These are phyloP conservation scores for Penicillium sp. DNA, from an alignment of 2,329 filamentous ascomycete genomes.

Conservation along the genomic window DNA sequence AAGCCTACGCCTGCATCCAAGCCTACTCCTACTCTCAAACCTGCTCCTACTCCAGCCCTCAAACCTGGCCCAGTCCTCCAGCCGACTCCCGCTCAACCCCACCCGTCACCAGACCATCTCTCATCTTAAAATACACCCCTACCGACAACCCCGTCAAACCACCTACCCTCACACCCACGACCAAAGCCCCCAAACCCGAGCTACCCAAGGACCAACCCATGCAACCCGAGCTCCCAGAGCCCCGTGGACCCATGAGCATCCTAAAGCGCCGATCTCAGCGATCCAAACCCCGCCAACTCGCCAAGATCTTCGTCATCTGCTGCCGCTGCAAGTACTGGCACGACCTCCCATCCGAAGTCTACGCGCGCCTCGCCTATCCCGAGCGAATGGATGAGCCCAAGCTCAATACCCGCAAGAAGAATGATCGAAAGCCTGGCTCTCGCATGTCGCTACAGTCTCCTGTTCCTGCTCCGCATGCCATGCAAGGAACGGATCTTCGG, in stretches of 20 bases:
- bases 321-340: conserved; percentile 48
- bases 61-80: not conserved
- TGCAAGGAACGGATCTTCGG: conserved; percentile 5
- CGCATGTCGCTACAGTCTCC: not conserved
- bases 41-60: not conserved
- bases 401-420: conserved; percentile 1
- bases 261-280: conserved; percentile 17
- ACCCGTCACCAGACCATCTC: no score
- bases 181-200: not conserved
- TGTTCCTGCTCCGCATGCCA: conserved; percentile 4
- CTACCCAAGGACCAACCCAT: not conserved
- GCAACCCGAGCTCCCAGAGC: conserved; percentile 6
- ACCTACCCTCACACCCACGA: not conserved
- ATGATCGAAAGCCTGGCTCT: not conserved
- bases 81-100: no score
- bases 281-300: conserved; percentile 23
- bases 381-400: conserved; percentile 14
- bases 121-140: no score
- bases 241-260: conserved; percentile 5
- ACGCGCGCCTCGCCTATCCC: conserved; percentile 37
- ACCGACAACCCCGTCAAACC: not conserved
- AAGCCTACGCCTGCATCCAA: not conserved
- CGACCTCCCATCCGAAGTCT: conserved; percentile 43
- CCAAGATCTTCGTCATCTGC: conserved; percentile 47
- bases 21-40: not conserved